Evolutionary conservation across 495 filamentous ascomycete genomes (phyloP), one percentile per base, ranked within the genome.

Genomic region (Cladorrhinum samala): DNA sequence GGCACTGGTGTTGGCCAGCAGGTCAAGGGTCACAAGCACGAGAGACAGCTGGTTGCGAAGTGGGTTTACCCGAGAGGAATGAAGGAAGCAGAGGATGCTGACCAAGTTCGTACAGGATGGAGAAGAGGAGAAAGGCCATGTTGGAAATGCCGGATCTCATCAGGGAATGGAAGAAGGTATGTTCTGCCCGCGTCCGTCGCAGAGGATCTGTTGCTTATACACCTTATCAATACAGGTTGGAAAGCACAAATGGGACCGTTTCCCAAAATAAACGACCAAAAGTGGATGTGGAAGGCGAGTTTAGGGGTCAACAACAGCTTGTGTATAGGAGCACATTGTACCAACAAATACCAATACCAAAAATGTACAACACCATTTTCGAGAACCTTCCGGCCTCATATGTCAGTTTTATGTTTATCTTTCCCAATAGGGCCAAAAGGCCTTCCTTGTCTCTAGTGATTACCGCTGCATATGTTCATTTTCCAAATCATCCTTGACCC

Each of bases 11-110:
- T 89, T 54, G 91, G 90, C n/a, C 81, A 94, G 76, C 83, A 80
- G 68, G 91, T 95, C 59, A 96, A 96, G 83, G 93, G 93, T 63
- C 89, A 96, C 72, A 78, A 80, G 66, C 88, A 88, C 83, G 93
- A 98, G 78, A 82, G 93, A 69, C 88, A 84, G 57, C 72, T 96
- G 77, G 85, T 86, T 73, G 74, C 77, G 44, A 82, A 82, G 79
- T 82, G 80, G 50, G 82, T 80, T n/a, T n/a, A n/a, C n/a, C n/a
- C n/a, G n/a, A n/a, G n/a, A n/a, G n/a, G n/a, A n/a, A n/a, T n/a
- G n/a, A n/a, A n/a, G n/a, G n/a, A n/a, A n/a, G n/a, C 63, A 61
- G 44, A 58, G 33, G 61, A 59, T 58, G 68, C 54, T 38, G 6
- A 16, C 43, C 17, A 18, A 5, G 5, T 9, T 14, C 16, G 18